Evolutionary conservation across 345 rosid species (phyloP), one percentile per base, ranked within the genome.

Genomic region (Syzygium aromaticum): DNA sequence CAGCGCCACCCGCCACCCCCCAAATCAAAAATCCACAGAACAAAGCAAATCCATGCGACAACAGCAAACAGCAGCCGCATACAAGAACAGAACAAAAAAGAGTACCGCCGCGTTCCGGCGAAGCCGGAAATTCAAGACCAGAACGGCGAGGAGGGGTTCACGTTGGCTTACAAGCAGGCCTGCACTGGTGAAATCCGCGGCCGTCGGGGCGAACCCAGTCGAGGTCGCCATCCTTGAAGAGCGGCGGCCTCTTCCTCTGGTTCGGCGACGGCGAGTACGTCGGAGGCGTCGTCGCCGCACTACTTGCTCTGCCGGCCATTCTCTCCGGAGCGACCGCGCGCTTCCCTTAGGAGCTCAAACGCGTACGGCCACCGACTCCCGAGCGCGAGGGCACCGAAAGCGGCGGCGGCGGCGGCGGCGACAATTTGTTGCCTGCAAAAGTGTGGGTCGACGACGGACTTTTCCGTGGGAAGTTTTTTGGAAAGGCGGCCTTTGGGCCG

Each of bases 161-260:
- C 38, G 13, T 25, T 78, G 54, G 64, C 90, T 85, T 89, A 97
- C 99, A 95, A 43, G 99, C 99, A 6, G 99, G 98, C 84, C 99
- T 89, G 90, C 99, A 96, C 93, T 98, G 97, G 84, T 92, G 97
- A 92, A 96, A 95, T 82, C 92, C 91, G 19, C 99, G 99, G 88
- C 95, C 96, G 86, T 96, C 99, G 64, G 99, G 98, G 87, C 99
- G 95, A 52, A 92, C 91, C 99, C 98, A 96, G 86, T 98, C 96
- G 89, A 89, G 92, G 86, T 93, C 99, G 43, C 92, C 86, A 57
- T 89, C 91, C 15, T 90, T 89, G 91, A 90, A 94, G 85, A 93
- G 77, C 52, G 93, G 93, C 17, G 90, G 93, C 9, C 91, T 92
- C 85, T 86, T 84, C 87, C 91, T 96, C 51, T 83, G 89, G 54